phyloP scores from a whole-genome alignment of 805 yeast genomes.

The Schizosaccharomyces lindneri region DNA sequence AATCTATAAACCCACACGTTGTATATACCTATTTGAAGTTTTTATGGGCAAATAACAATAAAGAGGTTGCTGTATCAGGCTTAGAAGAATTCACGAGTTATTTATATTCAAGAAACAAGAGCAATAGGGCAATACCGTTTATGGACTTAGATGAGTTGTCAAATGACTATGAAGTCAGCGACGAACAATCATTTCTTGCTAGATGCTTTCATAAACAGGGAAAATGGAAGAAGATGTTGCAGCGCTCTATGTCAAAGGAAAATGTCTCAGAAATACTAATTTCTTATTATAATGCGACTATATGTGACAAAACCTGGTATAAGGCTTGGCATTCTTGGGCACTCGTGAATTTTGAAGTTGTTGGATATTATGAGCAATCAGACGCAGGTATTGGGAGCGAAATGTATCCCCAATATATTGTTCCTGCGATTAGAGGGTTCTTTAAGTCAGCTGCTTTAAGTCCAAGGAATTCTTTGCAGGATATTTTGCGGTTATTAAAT shows the following conservation, averaged over 20 bases:
- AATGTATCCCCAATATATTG: conserved; percentile 61
- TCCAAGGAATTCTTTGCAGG: conserved; percentile 68
- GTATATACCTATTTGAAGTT: conserved; percentile 90
- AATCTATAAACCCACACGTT: conserved; percentile 78
- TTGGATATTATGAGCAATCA: conserved; percentile 27
- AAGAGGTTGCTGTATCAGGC: conserved; percentile 44
- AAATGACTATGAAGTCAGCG: neutral
- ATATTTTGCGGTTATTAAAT: conserved; percentile 67
- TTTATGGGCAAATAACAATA: conserved; percentile 89
- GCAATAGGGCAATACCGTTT: too few species aligned
- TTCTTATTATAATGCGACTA: conserved; percentile 78
- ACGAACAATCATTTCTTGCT: conserved; percentile 28
- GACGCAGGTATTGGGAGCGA: conserved; percentile 12
- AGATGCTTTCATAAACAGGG: conserved; percentile 93
- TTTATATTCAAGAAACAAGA: neutral
- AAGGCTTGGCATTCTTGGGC: conserved; percentile 99
- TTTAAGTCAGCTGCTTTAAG: conserved; percentile 83
- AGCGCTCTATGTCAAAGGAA: conserved; percentile 37
- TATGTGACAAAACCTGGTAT: conserved; percentile 79
- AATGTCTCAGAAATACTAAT: conserved; percentile 66
- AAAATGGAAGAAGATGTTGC: conserved; percentile 80
- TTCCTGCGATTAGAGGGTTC: conserved; percentile 88
- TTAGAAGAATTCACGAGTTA: neutral
- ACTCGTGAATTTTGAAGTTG: conserved; percentile 83
- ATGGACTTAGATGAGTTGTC: too few species aligned